These are phyloP conservation scores for Plasmodium adleri DNA, from an alignment of 169 alveolate species.

Conservation along the genomic window DNA sequence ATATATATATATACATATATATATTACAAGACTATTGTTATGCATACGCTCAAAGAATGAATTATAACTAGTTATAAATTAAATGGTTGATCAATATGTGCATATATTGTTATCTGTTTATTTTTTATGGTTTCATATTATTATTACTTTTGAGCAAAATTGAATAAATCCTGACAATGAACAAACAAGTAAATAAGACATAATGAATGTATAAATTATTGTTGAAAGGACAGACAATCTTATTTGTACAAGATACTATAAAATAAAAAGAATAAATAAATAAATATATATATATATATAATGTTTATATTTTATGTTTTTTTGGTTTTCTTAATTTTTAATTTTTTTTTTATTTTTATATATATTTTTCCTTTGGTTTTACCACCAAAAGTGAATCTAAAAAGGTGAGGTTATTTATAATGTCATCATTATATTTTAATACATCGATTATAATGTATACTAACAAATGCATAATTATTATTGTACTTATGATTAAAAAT, in stretches of 20 bases:
- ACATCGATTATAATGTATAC: background rate
- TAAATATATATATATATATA: background rate
- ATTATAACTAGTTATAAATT: too few relatives aligned
- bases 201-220: slow-evolving; percentile 7
- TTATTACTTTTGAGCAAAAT: slow-evolving; percentile 35
- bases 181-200: slow-evolving; percentile 33
- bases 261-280: background rate
- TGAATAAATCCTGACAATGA: slow-evolving; percentile 33
- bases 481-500: slow-evolving; percentile 7
- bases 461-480: slow-evolving; percentile 22
- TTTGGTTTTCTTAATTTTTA: too few relatives aligned
- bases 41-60: too few relatives aligned
- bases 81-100: too few relatives aligned
- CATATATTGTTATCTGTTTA: too few relatives aligned
- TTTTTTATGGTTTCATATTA: background rate
- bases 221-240: background rate
- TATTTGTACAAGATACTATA: slow-evolving; percentile 10
- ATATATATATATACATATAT: too few relatives aligned
- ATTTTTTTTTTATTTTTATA: too few relatives aligned
- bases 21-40: too few relatives aligned
- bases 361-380: background rate
- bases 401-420: background rate
- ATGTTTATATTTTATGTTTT: background rate
- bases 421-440: background rate
- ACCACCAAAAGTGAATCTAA: slow-evolving; percentile 32